Evolutionary conservation across 2,329 filamentous ascomycete genomes (phyloP), one percentile per base, ranked within the genome.

Genomic region (Sporothrix pallida): DNA sequence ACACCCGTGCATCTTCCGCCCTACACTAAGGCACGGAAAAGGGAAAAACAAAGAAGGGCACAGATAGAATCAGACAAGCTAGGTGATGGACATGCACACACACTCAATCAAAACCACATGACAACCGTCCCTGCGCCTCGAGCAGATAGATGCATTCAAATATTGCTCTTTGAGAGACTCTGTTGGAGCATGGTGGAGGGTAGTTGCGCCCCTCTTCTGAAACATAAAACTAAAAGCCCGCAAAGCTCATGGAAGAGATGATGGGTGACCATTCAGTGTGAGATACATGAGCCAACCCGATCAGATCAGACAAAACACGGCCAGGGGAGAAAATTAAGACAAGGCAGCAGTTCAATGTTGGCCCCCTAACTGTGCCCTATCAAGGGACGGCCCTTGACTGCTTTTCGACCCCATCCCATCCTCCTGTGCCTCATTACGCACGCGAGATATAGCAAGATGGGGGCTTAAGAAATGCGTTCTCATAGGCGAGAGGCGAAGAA

Each of bases 111-210:
- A 68, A 42, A 37, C 23, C 50, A 56, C 50, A 70, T 70, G 67
- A 70, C 50, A 70, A 4, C 26, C 8, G 46, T 23, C 50, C 48
- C 50, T 70, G 50, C 67, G 67, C 31, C 67, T 70, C 67, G 50
- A 56, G 31, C 67, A 46, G 20, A 42, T 56, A 50, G 31, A 50
- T 31, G 6, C 26, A 37, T 7, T 37, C 31, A 37, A 7, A 42
- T 56, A 44, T 44, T 42, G 65, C 23, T 31, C 9, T 46, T 13
- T 52, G 12, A 26, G 46, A 50, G 65, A 46, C 46, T 68, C 65
- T 37, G 44, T 37, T 31, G 15, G 65, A 10, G 23, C 65, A 68
- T 31, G 65, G 15, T 48, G 15, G 23, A 50, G 13, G 44, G 13
- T 31, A 13, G 23, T 44, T 20, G 52, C 17, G 44, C 20, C 65